These are phyloP conservation scores for Porphyridium purpureum DNA, from an alignment of 23 red algal species.

Conservation along the genomic window DNA sequence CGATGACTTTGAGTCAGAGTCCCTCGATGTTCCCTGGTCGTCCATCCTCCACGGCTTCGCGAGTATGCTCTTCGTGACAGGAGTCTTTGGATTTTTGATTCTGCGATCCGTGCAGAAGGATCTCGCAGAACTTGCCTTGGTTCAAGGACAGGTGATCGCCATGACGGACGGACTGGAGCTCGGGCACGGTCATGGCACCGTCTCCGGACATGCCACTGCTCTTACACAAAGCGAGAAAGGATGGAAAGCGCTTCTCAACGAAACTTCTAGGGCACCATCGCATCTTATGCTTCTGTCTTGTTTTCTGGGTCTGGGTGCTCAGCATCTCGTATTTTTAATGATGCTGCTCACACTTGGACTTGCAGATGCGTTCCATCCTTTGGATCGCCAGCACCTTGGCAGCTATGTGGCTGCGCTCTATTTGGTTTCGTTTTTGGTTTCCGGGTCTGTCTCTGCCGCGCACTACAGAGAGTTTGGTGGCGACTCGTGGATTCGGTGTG, in stretches of 20 bases:
- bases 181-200: too few species aligned
- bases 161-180: too few species aligned
- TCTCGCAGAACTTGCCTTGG: constrained; percentile 1
- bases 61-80: too few species aligned
- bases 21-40: too few species aligned
- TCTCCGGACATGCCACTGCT: too few species aligned
- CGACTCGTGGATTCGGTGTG: constrained; percentile 31
- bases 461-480: constrained; percentile 55
- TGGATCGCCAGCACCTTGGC: constrained; percentile 17
- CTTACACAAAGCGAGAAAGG: too few species aligned
- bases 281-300: constrained; percentile 19
- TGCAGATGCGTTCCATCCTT: constrained; percentile 33
- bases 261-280: too few species aligned
- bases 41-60: too few species aligned
- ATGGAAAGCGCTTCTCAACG: too few species aligned
- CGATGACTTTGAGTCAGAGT: too few species aligned
- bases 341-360: constrained; percentile 31
- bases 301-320: constrained; percentile 30
- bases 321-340: constrained; percentile 15
- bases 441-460: constrained; percentile 26
- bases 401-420: constrained; percentile 20
- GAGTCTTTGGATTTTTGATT: too few species aligned
- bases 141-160: background rate
- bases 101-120: too few species aligned
- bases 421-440: constrained; percentile 20